Evolutionary conservation across 345 rosid genomes (phyloP), one percentile per base, ranked within the genome.

Genomic region (Arabis alpina): DNA sequence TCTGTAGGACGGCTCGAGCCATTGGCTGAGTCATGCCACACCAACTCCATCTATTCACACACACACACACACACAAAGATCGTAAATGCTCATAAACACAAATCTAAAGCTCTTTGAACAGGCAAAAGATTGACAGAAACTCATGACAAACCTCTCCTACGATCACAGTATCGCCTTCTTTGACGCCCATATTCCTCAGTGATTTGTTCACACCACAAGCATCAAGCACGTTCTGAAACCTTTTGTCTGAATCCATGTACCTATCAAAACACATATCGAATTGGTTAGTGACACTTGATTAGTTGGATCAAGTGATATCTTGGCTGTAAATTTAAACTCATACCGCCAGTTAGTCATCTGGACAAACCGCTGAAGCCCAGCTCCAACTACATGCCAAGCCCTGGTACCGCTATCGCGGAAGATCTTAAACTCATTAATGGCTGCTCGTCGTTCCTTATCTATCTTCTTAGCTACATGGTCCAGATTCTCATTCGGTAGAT

Each of bases 291-390:
- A 48, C 45, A 41, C 41, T 14, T 24, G 48, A 19, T 49, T 34
- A 51, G 32, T 50, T 66, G 51, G 23, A 42, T 10, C 24, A 48
- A 2, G 4, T 37, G 10, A 12, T 13, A 62, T 28, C 40, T 25
- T 61, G 64, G 60, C 19, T 23, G 8, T 45, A 15, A 62, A 54
- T 28, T 61, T 25, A 40, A 61, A 27, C 65, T 28, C 66, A 2
- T 77, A 93, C 98, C 86, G 78, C 97, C 97, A 93, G 82, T 93
- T 93, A 61, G 98, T 93, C 98, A 91, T 91, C 82, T 87, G 97
- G 64, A 93, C 91, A 81, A 91, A 93, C 16, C 97, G 88, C 59
- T 86, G 90, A 75, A 93, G 82, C 47, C 97, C 93, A 13, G 95
- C 77, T 77, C 99, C 97, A 75, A 64, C 63, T 30, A 88, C 93